Base-by-base conservation (phyloP, 495 filamentous ascomycete genomes). In the Talaromyces borbonicus region DNA sequence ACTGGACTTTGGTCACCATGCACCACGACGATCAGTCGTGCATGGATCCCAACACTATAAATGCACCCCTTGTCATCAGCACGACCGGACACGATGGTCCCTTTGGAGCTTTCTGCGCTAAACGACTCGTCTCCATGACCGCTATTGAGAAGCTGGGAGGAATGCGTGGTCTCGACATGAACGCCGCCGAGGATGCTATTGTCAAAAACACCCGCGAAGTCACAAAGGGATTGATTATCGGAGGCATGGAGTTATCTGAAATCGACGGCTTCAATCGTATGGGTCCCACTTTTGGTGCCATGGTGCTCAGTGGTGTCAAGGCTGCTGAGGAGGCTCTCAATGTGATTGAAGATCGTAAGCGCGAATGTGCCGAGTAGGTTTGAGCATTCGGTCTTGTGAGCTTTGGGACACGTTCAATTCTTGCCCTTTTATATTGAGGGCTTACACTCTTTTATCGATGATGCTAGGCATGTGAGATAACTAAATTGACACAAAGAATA, bases 41-140 rank as follows among this genome's bases (percentile, higher is more conserved):
- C 81, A 93, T 92, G 86, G 88, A 95, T 62, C 88, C 88, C 50
- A 95, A 89, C 74, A 93, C 87, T 60, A 89, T 95, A 74, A 93
- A 93, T 58, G 84, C 85, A 2, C 85, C 87, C 2, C 60, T 95
- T 46, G 69, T 92, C 51, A 83, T 95, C 64, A 84, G 79, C 47
- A 93, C 87, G 31, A 93, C 88, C 8, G 88, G 88, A 26, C 88
- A 95, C 53, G 88, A 95, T 51, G 88, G 86, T 5, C 88, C 88
- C 11, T 90, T 90, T 57, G 88, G 88, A 46, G 88, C 88, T 31
- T 95, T 95, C 75, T 78, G 70, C 49, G 87, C 83, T 47, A 92
- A 92, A 76, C 75, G 86, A 32, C 75, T 92, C 9, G 85, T 88
- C 29, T 79, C 75, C 56, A 93, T 95, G 86, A 72, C 78, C 61